phyloP scores from a whole-genome alignment of 805 yeast species.

The Starmerella lactis-condensi region DNA sequence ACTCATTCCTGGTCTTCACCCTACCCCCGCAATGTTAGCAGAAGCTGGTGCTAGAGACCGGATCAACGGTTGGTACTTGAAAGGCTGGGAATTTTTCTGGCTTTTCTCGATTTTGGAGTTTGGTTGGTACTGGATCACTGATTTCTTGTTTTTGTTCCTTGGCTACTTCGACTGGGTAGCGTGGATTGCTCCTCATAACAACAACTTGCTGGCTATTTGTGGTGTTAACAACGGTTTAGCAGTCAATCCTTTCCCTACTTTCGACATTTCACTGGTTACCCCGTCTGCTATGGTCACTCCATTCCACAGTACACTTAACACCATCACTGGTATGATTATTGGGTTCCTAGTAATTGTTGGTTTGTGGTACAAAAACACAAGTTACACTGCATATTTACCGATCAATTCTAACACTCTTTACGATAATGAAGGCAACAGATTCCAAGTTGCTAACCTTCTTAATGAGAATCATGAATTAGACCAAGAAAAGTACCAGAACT shows the following conservation, averaged over 20 bases:
- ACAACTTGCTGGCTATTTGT: conserved; percentile 32
- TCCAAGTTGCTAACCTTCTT: conserved; percentile 28
- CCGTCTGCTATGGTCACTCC: conserved; percentile 27
- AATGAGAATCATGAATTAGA: conserved; percentile 32
- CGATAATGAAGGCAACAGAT: conserved; percentile 29
- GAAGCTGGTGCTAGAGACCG: conserved; percentile 5
- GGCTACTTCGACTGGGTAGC: conserved; percentile 45
- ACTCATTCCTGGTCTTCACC: neutral
- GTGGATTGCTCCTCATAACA: conserved; percentile 38
- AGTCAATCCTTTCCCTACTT: conserved; percentile 34
- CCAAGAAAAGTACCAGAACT: conserved; percentile 28
- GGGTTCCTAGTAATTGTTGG: conserved; percentile 20
- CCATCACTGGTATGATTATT: conserved; percentile 24
- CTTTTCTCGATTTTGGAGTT: conserved; percentile 29
- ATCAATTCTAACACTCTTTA: conserved; percentile 29
- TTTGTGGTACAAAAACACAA: conserved; percentile 29
- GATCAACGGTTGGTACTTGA: conserved; percentile 42
- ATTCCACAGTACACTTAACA: conserved; percentile 23
- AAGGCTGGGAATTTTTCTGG: conserved; percentile 34
- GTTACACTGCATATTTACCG: conserved; percentile 36
- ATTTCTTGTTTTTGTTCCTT: conserved; percentile 42
- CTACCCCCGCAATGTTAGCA: neutral
- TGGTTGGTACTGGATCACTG: conserved; percentile 51
- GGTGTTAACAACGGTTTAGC: conserved; percentile 34
- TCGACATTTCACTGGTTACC: conserved; percentile 29